phyloP scores from a whole-genome alignment of 306 rosid genomes.

The Medicago ruthenica region DNA sequence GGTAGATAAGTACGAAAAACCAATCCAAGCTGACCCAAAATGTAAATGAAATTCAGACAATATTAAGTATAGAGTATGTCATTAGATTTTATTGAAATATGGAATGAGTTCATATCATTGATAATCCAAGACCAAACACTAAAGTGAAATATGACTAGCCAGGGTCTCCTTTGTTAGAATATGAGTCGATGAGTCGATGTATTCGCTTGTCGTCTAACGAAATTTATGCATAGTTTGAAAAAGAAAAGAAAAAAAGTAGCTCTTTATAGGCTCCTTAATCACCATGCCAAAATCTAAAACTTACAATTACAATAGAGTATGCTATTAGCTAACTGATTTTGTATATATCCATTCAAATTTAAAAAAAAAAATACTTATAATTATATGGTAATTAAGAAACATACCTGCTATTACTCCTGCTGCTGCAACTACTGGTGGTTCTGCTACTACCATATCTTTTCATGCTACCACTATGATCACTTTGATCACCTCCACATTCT shows the following conservation, averaged over 20 bases:
- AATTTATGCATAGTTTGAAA: not conserved
- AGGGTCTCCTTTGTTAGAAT: not conserved
- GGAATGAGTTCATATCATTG: not conserved
- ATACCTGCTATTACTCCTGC: constrained; percentile 68
- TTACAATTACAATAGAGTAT: no score
- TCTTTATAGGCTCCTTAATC: no score
- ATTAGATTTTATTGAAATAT: no score
- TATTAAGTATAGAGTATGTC: not conserved
- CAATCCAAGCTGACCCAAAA: no score
- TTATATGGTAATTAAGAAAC: not conserved
- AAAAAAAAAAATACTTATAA: not conserved
- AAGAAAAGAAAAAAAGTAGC: not conserved
- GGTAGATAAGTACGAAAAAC: no score
- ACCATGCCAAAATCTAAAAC: no score
- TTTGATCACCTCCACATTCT: constrained; percentile 4
- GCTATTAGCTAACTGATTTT: not conserved
- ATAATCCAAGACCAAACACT: not conserved
- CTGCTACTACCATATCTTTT: constrained; percentile 64
- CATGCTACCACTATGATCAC: constrained; percentile 55
- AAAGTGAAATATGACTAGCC: not conserved
- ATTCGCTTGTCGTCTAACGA: not conserved
- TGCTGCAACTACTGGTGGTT: constrained; percentile 50
- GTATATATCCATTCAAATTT: not conserved
- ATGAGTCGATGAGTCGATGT: not conserved
- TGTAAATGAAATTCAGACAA: no score